phyloP scores from a whole-genome alignment of 208 protist species.

The Wallacemonas sp. region DNA sequence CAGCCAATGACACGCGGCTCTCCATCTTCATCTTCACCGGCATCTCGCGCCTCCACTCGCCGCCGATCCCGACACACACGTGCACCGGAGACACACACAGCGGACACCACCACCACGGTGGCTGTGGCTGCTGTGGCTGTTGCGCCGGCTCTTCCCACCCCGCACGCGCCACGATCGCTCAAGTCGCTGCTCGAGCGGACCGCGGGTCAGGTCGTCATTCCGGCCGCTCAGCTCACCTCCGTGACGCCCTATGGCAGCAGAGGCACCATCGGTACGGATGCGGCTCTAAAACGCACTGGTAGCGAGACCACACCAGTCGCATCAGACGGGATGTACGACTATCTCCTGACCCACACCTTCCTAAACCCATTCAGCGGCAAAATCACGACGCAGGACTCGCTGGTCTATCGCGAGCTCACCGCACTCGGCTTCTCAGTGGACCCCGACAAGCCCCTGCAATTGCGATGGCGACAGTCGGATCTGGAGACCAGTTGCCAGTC shows the following conservation, averaged over 20 bases:
- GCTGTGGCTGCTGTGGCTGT: too few relatives aligned
- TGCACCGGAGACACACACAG: neutral
- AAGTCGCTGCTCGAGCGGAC: neutral
- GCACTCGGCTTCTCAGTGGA: slow-evolving; percentile 59
- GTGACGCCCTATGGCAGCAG: too few relatives aligned
- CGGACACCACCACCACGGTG: neutral
- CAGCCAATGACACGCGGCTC: too few relatives aligned
- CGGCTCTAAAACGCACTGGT: neutral
- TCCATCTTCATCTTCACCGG: too few relatives aligned
- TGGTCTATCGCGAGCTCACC: slow-evolving; percentile 30
- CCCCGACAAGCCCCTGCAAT: slow-evolving; percentile 51
- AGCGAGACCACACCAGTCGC: neutral
- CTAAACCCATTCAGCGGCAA: slow-evolving; percentile 84
- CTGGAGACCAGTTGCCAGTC: neutral
- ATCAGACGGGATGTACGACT: neutral
- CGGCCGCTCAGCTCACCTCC: neutral
- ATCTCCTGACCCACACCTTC: slow-evolving; percentile 15
- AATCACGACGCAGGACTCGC: slow-evolving; percentile 25
- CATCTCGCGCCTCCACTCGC: too few relatives aligned
- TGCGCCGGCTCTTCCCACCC: too few relatives aligned
- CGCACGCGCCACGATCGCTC: neutral
- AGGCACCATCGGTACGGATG: too few relatives aligned
- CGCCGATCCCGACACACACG: too few relatives aligned
- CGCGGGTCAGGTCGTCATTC: neutral
- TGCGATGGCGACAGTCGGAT: slow-evolving; percentile 45